Evolutionary conservation across 169 alveolate species (phyloP).

Genomic region (Eimeria falciformis): DNA sequence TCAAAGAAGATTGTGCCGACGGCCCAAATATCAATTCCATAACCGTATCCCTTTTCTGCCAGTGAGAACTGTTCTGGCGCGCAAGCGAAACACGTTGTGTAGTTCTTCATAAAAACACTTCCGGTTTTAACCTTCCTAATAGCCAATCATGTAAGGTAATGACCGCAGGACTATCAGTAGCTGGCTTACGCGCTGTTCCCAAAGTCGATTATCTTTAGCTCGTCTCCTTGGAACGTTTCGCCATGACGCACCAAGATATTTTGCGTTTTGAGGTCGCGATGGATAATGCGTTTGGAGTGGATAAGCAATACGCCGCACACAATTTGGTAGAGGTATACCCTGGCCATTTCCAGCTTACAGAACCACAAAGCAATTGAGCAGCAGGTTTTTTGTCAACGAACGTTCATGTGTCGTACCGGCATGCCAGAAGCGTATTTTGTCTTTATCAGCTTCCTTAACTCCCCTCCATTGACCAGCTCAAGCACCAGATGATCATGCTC

Average conservation of each 20-base stretch:
- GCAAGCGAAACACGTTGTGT: conserved; percentile 56
- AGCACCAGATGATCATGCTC: conserved; percentile 44
- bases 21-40: conserved; percentile 50
- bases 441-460: conserved; percentile 34
- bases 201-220: conserved; percentile 46
- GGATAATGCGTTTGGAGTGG: conserved; percentile 92
- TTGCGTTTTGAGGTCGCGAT: conserved; percentile 93
- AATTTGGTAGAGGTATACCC: conserved; percentile 85
- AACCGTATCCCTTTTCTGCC: conserved; percentile 30
- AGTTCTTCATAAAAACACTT: conserved; percentile 9
- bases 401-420: conserved; percentile 20
- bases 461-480: conserved; percentile 44
- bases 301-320: conserved; percentile 91
- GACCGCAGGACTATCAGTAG: not conserved
- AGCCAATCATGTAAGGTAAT: not conserved
- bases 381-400: not conserved
- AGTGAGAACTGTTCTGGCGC: conserved; percentile 56
- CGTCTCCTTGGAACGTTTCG: conserved; percentile 37
- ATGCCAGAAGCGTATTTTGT: conserved; percentile 6
- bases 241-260: conserved; percentile 55
- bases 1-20: conserved; percentile 43
- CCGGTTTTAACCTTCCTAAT: conserved; percentile 48
- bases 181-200: conserved; percentile 66
- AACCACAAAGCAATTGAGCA: not conserved
- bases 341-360: conserved; percentile 74